These are phyloP conservation scores for Eremochloa ophiuroides DNA, from an alignment of 176 grass and related monocot genomes.

Conservation along the genomic window DNA sequence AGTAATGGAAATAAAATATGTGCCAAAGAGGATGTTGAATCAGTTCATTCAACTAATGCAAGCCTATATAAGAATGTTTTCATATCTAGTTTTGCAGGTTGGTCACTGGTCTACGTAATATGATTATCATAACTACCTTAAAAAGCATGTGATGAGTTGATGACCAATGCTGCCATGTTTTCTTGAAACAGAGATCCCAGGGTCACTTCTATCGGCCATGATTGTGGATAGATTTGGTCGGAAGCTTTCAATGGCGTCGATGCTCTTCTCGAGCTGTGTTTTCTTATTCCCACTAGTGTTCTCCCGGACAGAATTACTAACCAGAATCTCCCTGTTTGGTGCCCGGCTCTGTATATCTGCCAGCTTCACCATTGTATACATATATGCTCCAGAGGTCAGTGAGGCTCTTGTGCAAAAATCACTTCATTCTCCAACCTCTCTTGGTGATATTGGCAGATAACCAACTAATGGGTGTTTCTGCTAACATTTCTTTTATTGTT, in stretches of 20 bases:
- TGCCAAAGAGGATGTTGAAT: constrained; percentile 46
- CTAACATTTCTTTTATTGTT: not conserved
- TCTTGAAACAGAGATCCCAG: constrained; percentile 76
- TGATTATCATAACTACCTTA: not conserved
- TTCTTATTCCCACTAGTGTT: constrained; percentile 81
- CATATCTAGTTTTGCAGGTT: constrained; percentile 95
- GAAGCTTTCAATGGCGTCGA: constrained; percentile 88
- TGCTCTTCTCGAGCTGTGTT: constrained; percentile 77
- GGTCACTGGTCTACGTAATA: not conserved
- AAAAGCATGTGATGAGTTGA: not conserved
- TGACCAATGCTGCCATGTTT: constrained; percentile 17
- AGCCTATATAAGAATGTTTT: constrained; percentile 89
- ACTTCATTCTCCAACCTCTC: not conserved
- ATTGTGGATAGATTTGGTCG: constrained; percentile 83
- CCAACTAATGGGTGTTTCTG: not conserved
- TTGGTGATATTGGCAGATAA: not conserved
- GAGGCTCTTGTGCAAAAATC: not conserved
- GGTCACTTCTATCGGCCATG: constrained; percentile 67
- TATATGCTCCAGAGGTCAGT: constrained; percentile 95
- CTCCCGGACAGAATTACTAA: constrained; percentile 57
- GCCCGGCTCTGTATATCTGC: constrained; percentile 81
- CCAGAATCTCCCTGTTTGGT: constrained; percentile 66
- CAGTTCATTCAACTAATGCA: constrained; percentile 46
- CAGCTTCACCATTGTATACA: constrained; percentile 88
- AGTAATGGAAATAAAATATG: constrained; percentile 79